These are phyloP conservation scores for Ophiostoma sp. DNA, from an alignment of 2,329 filamentous ascomycete genomes.

Conservation along the genomic window DNA sequence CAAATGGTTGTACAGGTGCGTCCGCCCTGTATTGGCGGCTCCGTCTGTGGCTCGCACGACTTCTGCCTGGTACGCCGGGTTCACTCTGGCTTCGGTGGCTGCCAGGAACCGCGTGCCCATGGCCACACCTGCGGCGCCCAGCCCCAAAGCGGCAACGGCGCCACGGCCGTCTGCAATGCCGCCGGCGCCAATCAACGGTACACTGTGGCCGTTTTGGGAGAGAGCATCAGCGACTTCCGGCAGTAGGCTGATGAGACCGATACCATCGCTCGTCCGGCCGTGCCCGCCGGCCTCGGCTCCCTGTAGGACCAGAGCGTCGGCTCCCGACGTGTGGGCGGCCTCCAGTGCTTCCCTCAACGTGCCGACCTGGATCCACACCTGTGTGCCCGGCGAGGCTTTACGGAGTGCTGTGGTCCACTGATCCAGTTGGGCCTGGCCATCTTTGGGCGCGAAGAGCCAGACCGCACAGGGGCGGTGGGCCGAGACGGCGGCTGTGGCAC, in stretches of 20 bases:
- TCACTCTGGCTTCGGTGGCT: conserved; percentile 42
- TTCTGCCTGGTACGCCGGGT: conserved; percentile 45
- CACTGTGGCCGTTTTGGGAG: conserved; percentile 38
- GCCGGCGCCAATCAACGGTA: conserved; percentile 57
- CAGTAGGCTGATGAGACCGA: conserved; percentile 56
- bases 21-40: conserved; percentile 43
- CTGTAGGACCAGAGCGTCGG: conserved; percentile 63
- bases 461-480: conserved; percentile 58
- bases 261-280: conserved; percentile 52
- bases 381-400: conserved; percentile 41
- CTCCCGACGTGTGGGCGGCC: conserved; percentile 53
- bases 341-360: conserved; percentile 57
- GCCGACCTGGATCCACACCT: conserved; percentile 57
- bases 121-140: conserved; percentile 56
- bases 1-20: conserved; percentile 47
- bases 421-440: conserved; percentile 39
- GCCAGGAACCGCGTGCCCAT: conserved; percentile 67
- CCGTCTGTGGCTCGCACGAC: conserved; percentile 45
- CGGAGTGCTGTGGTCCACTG: conserved; percentile 38
- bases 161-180: conserved; percentile 59
- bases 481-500: conserved; percentile 51
- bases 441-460: conserved; percentile 66
- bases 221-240: conserved; percentile 57
- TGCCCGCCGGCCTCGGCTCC: conserved; percentile 66
- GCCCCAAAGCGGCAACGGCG: conserved; percentile 54